These are phyloP conservation scores for Austroboletus niveus DNA, from an alignment of 1,284 basidiomycete genomes.

Conservation along the genomic window DNA sequence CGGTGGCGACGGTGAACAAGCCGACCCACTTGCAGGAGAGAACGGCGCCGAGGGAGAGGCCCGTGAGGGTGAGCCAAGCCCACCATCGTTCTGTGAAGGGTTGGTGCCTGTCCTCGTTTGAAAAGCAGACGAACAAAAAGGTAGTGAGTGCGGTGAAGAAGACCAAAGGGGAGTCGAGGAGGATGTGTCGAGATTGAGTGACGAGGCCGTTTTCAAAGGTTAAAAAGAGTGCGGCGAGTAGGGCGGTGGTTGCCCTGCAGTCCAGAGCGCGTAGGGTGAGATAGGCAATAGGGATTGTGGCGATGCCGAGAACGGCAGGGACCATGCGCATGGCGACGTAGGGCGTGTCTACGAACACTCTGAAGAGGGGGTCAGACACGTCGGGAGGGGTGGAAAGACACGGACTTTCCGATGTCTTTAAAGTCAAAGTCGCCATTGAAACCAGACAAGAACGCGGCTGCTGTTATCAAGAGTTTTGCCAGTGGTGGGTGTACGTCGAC, in stretches of 20 bases:
- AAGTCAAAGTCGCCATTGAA: slow-evolving; percentile 96
- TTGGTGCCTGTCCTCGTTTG: slow-evolving; percentile 81
- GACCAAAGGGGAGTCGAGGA: slow-evolving; percentile 95
- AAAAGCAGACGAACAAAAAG: slow-evolving; percentile 89
- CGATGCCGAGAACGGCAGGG: slow-evolving; percentile 87
- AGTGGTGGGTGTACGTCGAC: slow-evolving; percentile 98
- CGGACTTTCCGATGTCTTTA: slow-evolving; percentile 93
- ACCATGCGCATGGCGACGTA: slow-evolving; percentile 96
- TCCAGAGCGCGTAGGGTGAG: slow-evolving; percentile 92
- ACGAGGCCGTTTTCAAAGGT: slow-evolving; percentile 96
- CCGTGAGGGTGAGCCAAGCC: slow-evolving; percentile 88
- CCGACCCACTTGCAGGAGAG: slow-evolving; percentile 98
- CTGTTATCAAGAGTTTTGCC: slow-evolving; percentile 92
- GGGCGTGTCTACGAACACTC: slow-evolving; percentile 83
- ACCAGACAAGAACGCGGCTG: slow-evolving; percentile 86
- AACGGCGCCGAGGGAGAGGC: slow-evolving; percentile 88
- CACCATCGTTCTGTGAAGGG: slow-evolving; percentile 91
- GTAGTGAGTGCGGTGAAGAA: slow-evolving; percentile 95
- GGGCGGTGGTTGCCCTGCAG: slow-evolving; percentile 85
- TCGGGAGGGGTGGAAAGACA: slow-evolving; percentile 11
- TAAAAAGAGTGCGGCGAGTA: slow-evolving; percentile 87
- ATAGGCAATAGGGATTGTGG: slow-evolving; percentile 89
- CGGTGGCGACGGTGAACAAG: slow-evolving; percentile 95
- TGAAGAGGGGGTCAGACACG: slow-evolving; percentile 29
- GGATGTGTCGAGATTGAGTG: slow-evolving; percentile 94